Percentiles rank a stretch among this genome's conserved stretches.
Evolutionary conservation across 768 basidiomycete genomes (phyloP).

Genomic region (Termitomyces sp.): DNA sequence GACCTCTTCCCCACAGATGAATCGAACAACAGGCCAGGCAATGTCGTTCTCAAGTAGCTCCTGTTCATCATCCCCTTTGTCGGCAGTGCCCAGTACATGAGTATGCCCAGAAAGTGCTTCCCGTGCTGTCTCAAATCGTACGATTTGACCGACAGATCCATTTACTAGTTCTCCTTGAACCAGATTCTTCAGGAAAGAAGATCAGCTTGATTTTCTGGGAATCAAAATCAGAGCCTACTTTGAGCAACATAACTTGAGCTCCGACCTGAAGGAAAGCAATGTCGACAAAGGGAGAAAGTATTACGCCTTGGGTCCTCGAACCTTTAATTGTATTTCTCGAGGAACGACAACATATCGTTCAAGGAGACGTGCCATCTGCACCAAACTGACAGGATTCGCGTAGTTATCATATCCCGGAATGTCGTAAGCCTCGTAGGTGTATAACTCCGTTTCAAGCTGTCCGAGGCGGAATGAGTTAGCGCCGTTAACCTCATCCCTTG

Average conservation of each 20-base stretch:
- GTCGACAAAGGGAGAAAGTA: not conserved
- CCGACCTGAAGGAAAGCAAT: too few species aligned
- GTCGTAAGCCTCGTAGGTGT: constrained; percentile 44
- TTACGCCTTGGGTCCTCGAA: constrained; percentile 18
- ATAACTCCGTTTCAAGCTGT: constrained; percentile 33
- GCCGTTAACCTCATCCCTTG: constrained; percentile 64
- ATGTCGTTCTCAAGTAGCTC: constrained; percentile 11
- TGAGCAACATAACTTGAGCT: constrained; percentile 85
- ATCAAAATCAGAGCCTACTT: constrained; percentile 38
- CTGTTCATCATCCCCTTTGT: constrained; percentile 24
- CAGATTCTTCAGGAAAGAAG: constrained; percentile 54
- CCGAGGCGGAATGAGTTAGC: constrained; percentile 57
- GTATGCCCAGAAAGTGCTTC: constrained; percentile 38
- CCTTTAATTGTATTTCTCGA: constrained; percentile 44
- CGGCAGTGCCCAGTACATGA: constrained; percentile 34
- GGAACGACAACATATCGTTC: constrained; percentile 65
- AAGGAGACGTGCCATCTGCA: constrained; percentile 42
- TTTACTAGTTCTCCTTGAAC: constrained; percentile 68
- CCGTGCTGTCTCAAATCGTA: constrained; percentile 39
- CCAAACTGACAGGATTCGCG: constrained; percentile 28
- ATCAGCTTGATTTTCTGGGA: not conserved
- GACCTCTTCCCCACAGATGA: constrained; percentile 42
- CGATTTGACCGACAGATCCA: constrained; percentile 60
- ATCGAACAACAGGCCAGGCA: constrained; percentile 59
- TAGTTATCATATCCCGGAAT: constrained; percentile 42